Percentiles rank a stretch among this genome's conserved stretches.
These are phyloP conservation scores for Exobasidium rhododendri DNA, from an alignment of 1,284 basidiomycete species.

Conservation along the genomic window DNA sequence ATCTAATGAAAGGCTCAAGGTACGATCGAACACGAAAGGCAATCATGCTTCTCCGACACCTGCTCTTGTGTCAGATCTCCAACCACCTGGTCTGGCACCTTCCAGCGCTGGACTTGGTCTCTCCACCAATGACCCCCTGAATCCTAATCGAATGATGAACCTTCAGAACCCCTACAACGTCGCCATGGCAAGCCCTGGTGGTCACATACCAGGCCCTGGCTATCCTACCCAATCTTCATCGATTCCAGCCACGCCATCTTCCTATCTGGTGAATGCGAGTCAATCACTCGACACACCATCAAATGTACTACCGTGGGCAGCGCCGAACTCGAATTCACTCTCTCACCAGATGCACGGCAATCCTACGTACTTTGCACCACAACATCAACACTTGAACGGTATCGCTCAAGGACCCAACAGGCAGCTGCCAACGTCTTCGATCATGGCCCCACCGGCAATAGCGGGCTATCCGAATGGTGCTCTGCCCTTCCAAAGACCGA, in stretches of 20 bases:
- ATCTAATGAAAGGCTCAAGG: neutral
- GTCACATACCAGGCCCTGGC: neutral
- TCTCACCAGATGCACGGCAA: neutral
- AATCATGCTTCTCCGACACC: neutral
- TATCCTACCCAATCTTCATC: neutral
- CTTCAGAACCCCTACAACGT: neutral
- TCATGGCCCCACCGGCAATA: neutral
- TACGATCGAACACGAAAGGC: neutral
- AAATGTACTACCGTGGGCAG: neutral
- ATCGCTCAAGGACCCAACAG: neutral
- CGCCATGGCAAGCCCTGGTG: neutral
- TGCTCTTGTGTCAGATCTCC: neutral
- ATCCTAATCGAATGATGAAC: too few species aligned
- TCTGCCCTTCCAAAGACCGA: neutral
- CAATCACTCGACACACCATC: neutral
- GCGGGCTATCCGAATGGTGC: neutral
- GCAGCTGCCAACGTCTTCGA: neutral
- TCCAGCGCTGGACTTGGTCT: neutral
- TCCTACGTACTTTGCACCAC: neutral
- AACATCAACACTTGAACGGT: neutral
- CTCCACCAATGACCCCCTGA: neutral
- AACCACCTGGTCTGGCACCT: neutral
- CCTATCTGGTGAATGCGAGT: neutral
- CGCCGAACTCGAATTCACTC: neutral
- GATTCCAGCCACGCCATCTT: neutral